Evolutionary conservation across 495 filamentous ascomycete genomes (phyloP).

Genomic region (Tuber umbilicatum): DNA sequence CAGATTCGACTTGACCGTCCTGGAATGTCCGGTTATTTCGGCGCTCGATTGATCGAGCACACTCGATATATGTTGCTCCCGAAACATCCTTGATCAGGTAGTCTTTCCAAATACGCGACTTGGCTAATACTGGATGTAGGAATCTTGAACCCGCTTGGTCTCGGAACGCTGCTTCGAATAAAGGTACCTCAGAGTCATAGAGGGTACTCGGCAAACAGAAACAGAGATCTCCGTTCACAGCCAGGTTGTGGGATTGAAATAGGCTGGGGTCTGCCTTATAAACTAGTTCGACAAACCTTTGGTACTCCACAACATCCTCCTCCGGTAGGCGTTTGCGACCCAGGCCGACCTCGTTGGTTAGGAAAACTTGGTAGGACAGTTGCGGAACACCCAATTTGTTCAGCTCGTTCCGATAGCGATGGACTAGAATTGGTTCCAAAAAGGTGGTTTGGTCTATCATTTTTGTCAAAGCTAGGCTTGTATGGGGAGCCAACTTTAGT

Average conservation of each 20-base stretch:
- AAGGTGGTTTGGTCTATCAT: constrained; percentile 18
- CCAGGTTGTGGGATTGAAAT: constrained; percentile 21
- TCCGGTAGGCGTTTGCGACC: not conserved
- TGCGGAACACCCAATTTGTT: constrained; percentile 10
- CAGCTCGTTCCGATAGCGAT: constrained; percentile 9
- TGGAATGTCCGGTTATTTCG: constrained; percentile 16
- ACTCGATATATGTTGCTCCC: constrained; percentile 10
- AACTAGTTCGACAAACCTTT: constrained; percentile 13
- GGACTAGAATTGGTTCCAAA: constrained; percentile 15
- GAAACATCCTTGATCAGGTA: constrained; percentile 6
- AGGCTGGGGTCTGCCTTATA: constrained; percentile 2
- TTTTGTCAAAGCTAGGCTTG: constrained; percentile 12
- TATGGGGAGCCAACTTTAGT: constrained; percentile 22
- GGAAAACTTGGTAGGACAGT: constrained; percentile 15
- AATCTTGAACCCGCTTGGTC: constrained; percentile 22
- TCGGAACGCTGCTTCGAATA: constrained; percentile 35
- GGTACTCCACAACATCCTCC: constrained; percentile 20
- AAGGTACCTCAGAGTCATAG: constrained; percentile 17
- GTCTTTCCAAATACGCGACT: constrained; percentile 13
- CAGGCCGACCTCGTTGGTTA: constrained; percentile 14
- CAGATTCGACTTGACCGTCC: constrained; percentile 15
- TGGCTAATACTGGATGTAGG: constrained; percentile 18
- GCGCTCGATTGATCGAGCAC: constrained; percentile 18
- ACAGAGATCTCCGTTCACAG: constrained; percentile 17
- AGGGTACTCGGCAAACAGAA: constrained; percentile 20